Conservation (phyloP, 2,329 filamentous ascomycete species). For the Phoma herbarum region DNA sequence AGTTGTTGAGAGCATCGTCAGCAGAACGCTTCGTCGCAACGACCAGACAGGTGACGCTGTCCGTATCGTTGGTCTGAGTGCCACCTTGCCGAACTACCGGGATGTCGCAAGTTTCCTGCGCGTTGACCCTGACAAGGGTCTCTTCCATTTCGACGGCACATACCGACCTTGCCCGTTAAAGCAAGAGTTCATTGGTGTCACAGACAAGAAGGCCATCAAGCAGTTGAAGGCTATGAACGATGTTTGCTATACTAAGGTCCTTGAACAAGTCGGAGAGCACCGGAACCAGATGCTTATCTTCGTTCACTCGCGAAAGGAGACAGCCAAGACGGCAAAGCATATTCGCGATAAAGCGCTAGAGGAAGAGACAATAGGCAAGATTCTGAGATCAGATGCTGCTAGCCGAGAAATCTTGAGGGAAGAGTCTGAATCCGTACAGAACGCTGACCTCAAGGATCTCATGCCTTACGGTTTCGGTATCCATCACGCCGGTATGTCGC, state of each 20-base stretch:
- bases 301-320: constrained; percentile 97
- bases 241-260: constrained; percentile 95
- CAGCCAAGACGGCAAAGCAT: constrained; percentile 94
- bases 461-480: constrained; percentile 97
- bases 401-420: constrained; percentile 88
- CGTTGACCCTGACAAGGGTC: constrained; percentile 81
- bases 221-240: constrained; percentile 99
- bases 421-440: constrained; percentile 81
- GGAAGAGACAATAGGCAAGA: constrained; percentile 94
- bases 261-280: constrained; percentile 92
- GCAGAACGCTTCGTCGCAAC: constrained; percentile 87
- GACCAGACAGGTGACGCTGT: constrained; percentile 96
- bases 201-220: constrained; percentile 98
- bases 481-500: constrained; percentile 96
- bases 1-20: constrained; percentile 95
- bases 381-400: constrained; percentile 89
- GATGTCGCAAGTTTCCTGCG: constrained; percentile 96
- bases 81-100: constrained; percentile 93
- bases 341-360: constrained; percentile 98
- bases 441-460: constrained; percentile 90
- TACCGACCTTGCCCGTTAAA: constrained; percentile 93
- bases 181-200: constrained; percentile 97
- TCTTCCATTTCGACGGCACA: constrained; percentile 96
- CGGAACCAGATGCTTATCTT: constrained; percentile 99
- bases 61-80: constrained; percentile 89